Percentiles rank a stretch among this genome's conserved stretches.
Evolutionary conservation across 179 eudicot genomes (phyloP).

Genomic region (Actinidia chinensis): DNA sequence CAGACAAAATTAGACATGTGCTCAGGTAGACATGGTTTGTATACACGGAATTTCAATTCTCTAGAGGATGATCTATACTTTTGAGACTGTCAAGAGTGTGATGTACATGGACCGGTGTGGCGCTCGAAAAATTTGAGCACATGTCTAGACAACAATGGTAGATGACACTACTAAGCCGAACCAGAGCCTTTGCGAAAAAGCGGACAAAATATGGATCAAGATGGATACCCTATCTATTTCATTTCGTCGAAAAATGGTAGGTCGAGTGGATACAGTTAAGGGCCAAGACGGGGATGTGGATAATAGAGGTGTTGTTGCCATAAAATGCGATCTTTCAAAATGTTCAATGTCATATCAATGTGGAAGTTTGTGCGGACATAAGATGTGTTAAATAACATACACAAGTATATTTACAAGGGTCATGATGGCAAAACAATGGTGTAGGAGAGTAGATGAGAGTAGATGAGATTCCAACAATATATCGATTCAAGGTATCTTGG

Average conservation of each 20-base stretch:
- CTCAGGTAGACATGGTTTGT: neutral
- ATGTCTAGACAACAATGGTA: neutral
- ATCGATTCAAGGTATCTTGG: too few relatives aligned
- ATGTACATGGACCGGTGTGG: conserved; percentile 9
- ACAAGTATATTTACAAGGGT: neutral
- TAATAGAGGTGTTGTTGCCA: neutral
- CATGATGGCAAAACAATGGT: neutral
- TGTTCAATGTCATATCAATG: conserved; percentile 10
- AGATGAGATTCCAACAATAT: conserved; percentile 3
- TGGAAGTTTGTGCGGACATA: conserved; percentile 4
- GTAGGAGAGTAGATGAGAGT: too few relatives aligned
- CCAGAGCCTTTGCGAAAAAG: neutral
- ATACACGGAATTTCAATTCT: neutral
- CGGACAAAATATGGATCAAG: neutral
- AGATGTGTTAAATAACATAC: too few relatives aligned
- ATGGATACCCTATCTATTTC: neutral
- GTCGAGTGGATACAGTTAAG: neutral
- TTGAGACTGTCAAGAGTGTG: neutral
- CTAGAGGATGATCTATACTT: neutral
- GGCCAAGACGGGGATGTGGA: neutral
- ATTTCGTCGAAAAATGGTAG: neutral
- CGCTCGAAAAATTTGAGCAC: neutral
- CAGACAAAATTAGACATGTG: neutral
- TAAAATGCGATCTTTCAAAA: neutral
- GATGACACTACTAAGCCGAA: neutral